Evolutionary conservation across 169 alveolate species (phyloP).

Genomic region (Perkinsus chesapeaki): DNA sequence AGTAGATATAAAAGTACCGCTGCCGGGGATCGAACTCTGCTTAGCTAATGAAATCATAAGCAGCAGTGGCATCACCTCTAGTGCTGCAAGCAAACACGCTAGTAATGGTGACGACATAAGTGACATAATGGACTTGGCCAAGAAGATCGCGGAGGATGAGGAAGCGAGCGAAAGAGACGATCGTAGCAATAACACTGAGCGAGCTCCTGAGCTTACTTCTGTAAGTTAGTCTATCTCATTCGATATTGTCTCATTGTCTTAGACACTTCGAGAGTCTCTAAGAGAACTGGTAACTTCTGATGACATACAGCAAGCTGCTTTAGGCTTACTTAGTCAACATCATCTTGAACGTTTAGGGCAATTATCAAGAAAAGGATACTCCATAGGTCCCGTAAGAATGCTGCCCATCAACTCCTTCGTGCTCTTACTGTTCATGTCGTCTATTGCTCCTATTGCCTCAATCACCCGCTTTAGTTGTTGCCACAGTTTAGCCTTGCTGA

Average conservation of each 20-base stretch:
- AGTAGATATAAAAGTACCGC: not conserved
- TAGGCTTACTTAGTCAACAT: not conserved
- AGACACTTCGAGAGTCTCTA: not conserved
- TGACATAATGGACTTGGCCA: not conserved
- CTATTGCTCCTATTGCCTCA: not conserved
- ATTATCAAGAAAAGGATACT: not conserved
- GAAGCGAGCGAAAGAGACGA: not conserved
- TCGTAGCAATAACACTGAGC: not conserved
- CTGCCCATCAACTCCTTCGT: too few relatives aligned
- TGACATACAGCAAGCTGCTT: not conserved
- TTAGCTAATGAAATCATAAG: not conserved
- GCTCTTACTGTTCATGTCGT: not conserved
- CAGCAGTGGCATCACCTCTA: not conserved
- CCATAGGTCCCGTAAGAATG: not conserved
- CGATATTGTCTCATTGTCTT: not conserved
- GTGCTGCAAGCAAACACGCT: not conserved
- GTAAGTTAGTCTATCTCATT: too few relatives aligned
- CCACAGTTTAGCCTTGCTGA: too few relatives aligned
- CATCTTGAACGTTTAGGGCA: not conserved
- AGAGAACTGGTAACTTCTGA: not conserved
- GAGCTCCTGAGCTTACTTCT: not conserved
- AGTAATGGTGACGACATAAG: not conserved
- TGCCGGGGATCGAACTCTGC: not conserved
- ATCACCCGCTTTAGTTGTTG: too few relatives aligned
- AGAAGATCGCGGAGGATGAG: not conserved